Conservation (phyloP, 768 basidiomycete species). For the Lactarius psammicola region DNA sequence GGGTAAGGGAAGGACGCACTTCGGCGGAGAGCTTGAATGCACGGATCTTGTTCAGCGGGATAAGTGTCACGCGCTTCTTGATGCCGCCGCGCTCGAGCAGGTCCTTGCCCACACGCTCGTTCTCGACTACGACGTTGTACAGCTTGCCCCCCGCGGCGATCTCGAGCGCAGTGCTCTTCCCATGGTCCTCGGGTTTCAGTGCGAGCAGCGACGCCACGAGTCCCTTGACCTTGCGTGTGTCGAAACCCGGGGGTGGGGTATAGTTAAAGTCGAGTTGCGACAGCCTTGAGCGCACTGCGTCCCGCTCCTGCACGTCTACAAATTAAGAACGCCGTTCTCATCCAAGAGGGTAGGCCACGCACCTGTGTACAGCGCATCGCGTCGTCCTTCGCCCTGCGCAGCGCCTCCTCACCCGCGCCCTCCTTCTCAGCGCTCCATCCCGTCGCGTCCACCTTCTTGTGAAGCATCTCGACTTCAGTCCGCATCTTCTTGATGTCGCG, state of each 20-base stretch:
- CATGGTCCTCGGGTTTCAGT: conserved; percentile 64
- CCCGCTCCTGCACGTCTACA: conserved; percentile 52
- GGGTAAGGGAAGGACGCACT: conserved; percentile 35
- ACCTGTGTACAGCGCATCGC: conserved; percentile 67
- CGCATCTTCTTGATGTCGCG: conserved; percentile 62
- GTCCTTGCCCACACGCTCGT: conserved; percentile 84
- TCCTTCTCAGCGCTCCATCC: conserved; percentile 83
- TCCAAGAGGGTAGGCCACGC: conserved; percentile 20
- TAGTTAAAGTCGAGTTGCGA: conserved; percentile 83
- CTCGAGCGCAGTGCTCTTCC: conserved; percentile 88
- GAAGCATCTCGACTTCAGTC: conserved; percentile 55
- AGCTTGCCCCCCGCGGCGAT: conserved; percentile 87
- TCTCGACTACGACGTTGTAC: conserved; percentile 91
- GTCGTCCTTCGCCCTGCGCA: conserved; percentile 51
- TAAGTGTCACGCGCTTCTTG: conserved; percentile 87
- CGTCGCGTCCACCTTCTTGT: conserved; percentile 51
- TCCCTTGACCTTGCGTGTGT: conserved; percentile 85
- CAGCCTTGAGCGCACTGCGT: conserved; percentile 62
- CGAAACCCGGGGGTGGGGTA: conserved; percentile 74
- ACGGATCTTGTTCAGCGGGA: conserved; percentile 90
- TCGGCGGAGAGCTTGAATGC: conserved; percentile 53
- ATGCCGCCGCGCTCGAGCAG: conserved; percentile 75
- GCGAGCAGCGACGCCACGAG: conserved; percentile 86
- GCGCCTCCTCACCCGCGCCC: conserved; percentile 48
- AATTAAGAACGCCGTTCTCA: conserved; percentile 7